Evolutionary conservation across 2,329 filamentous ascomycete genomes (phyloP).

Genomic region (Ceratocystis destructans): DNA sequence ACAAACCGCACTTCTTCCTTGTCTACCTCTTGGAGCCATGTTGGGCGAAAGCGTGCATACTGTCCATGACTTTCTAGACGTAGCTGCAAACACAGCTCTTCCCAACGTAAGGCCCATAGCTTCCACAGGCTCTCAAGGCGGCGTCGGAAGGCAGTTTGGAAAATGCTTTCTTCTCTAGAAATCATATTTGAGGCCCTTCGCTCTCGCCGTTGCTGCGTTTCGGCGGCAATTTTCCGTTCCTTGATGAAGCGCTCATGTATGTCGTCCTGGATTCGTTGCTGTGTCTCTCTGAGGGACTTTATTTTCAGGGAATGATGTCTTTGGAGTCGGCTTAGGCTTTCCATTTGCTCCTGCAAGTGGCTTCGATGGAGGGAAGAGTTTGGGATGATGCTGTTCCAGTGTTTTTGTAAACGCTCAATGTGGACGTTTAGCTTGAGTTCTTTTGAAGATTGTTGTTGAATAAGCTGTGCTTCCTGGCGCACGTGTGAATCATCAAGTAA

Average conservation of each 20-base stretch:
- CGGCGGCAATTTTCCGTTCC: constrained; percentile 9
- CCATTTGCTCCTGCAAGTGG: constrained; percentile 13
- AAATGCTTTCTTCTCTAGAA: constrained; percentile 16
- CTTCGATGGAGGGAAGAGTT: constrained; percentile 10
- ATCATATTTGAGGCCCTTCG: constrained; percentile 15
- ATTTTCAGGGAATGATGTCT: constrained; percentile 13
- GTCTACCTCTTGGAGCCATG: constrained; percentile 12
- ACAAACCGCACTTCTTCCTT: background rate
- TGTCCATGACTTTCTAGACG: background rate
- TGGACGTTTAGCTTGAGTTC: constrained; percentile 16
- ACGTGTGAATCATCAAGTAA: constrained; percentile 16
- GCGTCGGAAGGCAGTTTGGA: constrained; percentile 12
- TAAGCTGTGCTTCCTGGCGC: constrained; percentile 13
- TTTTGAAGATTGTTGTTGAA: constrained; percentile 16
- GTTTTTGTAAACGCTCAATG: constrained; percentile 13
- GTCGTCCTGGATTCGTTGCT: constrained; percentile 17
- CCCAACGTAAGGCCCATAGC: constrained; percentile 18
- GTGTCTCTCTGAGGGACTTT: constrained; percentile 15
- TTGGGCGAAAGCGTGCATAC: constrained; percentile 12
- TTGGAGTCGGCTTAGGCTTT: constrained; percentile 8
- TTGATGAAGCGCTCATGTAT: constrained; percentile 14
- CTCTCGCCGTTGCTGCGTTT: constrained; percentile 14
- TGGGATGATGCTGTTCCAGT: constrained; percentile 14
- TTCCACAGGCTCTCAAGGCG: constrained; percentile 14
- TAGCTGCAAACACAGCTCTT: constrained; percentile 11